Percentiles rank a stretch among this genome's conserved stretches.
Conservation (phyloP, 78 protist genomes). For the Dictyostelium purpureum region DNA sequence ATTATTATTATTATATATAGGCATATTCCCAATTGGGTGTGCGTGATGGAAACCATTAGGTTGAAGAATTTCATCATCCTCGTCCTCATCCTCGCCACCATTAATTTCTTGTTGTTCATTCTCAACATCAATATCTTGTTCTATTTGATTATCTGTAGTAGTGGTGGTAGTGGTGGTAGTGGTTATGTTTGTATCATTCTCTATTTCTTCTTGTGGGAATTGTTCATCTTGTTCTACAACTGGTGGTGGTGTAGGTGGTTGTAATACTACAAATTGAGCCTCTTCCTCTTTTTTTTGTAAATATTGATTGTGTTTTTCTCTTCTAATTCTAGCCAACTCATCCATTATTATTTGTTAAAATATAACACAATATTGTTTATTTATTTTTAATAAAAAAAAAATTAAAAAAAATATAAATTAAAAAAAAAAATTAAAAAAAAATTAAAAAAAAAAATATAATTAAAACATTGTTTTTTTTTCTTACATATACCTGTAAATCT, state of each 20-base stretch:
- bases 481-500: background rate
- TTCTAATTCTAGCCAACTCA: slow-evolving; percentile 31
- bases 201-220: background rate
- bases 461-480: background rate
- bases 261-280: background rate
- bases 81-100: background rate
- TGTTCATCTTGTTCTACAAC: background rate
- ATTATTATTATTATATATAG: too few relatives aligned
- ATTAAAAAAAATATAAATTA: too few relatives aligned
- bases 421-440: too few relatives aligned
- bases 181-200: background rate
- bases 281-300: slow-evolving; percentile 27
- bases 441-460: too few relatives aligned
- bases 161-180: background rate
- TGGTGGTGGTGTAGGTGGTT: background rate
- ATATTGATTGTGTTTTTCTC: slow-evolving; percentile 25
- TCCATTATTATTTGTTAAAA: slow-evolving; percentile 11
- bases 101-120: background rate
- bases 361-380: too few relatives aligned
- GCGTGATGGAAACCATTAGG: background rate
- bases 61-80: background rate
- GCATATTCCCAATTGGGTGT: too few relatives aligned
- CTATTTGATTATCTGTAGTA: background rate
- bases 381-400: too few relatives aligned
- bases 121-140: background rate